Evolutionary conservation across 2,329 filamentous ascomycete genomes (phyloP).

Genomic region (Aspergillus texensis): DNA sequence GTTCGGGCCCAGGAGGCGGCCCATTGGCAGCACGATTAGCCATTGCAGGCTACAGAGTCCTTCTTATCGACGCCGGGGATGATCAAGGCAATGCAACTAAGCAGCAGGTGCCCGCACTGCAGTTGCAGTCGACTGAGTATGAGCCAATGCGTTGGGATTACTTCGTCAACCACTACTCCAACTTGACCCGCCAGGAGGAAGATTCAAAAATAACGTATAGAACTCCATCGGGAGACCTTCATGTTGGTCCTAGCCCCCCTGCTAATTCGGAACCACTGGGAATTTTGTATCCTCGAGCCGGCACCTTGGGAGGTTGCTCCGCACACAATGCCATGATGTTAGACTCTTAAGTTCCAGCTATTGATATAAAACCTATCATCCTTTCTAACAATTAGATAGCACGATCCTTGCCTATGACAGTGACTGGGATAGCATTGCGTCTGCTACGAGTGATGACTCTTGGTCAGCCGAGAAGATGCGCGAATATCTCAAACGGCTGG

Average conservation of each 20-base stretch:
- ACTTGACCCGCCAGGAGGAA: conserved; percentile 54
- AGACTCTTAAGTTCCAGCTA: conserved; percentile 1
- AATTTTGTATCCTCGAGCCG: conserved; percentile 60
- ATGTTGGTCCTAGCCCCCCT: conserved; percentile 58
- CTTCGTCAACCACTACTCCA: conserved; percentile 64
- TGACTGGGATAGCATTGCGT: conserved; percentile 60
- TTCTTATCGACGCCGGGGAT: conserved; percentile 64
- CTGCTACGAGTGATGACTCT: conserved; percentile 60
- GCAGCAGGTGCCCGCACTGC: conserved; percentile 59
- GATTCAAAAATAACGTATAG: conserved; percentile 64
- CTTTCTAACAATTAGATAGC: conserved; percentile 16
- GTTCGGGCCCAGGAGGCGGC: conserved; percentile 62
- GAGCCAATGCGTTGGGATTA: conserved; percentile 63
- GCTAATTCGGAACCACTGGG: conserved; percentile 53
- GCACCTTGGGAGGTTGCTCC: conserved; percentile 59
- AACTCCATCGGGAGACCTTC: conserved; percentile 54
- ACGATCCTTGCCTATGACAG: conserved; percentile 59
- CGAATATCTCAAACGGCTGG: conserved; percentile 56
- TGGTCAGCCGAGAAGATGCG: conserved; percentile 62
- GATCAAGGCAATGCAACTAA: conserved; percentile 56
- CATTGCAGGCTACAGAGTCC: conserved; percentile 60
- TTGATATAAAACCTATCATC: background rate
- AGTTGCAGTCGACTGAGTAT: conserved; percentile 58
- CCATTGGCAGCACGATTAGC: conserved; percentile 63
- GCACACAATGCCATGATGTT: conserved; percentile 64